phyloP scores from a whole-genome alignment of 179 eudicot species.

The Carnegiea gigantea region DNA sequence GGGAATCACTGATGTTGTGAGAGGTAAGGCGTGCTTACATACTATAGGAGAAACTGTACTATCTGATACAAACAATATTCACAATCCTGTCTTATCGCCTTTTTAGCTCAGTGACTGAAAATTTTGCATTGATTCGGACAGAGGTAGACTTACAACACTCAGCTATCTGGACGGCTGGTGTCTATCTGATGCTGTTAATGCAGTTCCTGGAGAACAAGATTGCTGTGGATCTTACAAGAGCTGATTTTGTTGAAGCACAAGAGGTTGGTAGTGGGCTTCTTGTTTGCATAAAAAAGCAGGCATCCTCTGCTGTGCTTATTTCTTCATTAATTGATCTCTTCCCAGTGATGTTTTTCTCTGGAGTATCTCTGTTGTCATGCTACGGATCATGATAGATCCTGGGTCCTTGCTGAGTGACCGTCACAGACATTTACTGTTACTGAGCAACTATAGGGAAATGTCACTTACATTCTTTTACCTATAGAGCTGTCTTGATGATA shows the following conservation, averaged over 20 bases:
- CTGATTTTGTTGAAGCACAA: constrained; percentile 96
- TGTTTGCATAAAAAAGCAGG: not conserved
- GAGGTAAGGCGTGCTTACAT: constrained; percentile 48
- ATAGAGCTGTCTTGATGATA: not conserved
- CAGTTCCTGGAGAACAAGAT: constrained; percentile 97
- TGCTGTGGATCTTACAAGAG: constrained; percentile 87
- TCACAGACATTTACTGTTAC: no score
- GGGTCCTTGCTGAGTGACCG: no score
- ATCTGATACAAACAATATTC: not conserved
- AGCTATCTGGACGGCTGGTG: constrained; percentile 94
- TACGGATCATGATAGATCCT: no score
- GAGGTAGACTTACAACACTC: constrained; percentile 94
- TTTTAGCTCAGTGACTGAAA: no score
- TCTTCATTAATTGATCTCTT: constrained; percentile 4
- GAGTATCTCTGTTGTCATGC: not conserved
- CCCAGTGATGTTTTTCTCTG: not conserved
- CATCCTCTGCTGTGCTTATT: not conserved
- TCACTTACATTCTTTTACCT: not conserved
- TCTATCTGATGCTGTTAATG: constrained; percentile 88
- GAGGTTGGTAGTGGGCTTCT: constrained; percentile 50
- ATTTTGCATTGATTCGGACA: constrained; percentile 29
- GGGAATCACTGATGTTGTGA: constrained; percentile 70
- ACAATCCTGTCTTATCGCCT: not conserved
- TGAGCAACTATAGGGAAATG: not conserved
- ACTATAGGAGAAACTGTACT: not conserved